Evolutionary conservation across 192 early-diverging fungal species (phyloP), one percentile per base, ranked within the genome.

Genomic region (Entomortierella chlamydospora): DNA sequence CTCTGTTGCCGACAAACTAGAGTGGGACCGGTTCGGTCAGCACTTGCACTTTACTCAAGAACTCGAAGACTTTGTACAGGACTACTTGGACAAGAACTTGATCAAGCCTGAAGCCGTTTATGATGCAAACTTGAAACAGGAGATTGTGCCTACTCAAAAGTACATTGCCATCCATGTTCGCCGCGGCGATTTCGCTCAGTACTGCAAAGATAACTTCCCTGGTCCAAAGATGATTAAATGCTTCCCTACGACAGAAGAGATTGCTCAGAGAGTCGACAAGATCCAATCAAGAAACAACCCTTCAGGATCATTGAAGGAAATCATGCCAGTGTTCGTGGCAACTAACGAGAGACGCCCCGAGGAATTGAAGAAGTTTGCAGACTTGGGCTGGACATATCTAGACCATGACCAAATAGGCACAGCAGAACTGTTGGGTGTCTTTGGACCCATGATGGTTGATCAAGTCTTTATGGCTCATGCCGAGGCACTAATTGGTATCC

Each of bases 241-340:
- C 62, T 57, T 79, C 41, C 76, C 76, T 12, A 60, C 76, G 22
- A 79, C 76, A 0, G 76, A 79, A 25, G 53, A 79, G 30, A 65
- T 79, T 53, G 61, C 76, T 15, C 26, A 45, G 30, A 54, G 68
- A 33, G 49, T 79, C 7, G 76, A 79, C 52, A 56, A 60, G 42
- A 64, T 79, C 33, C 76, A 79, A 49, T 47, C 55, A 20, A 61
- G 39, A 15, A 17, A 64, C 20, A 66, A 41, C 62, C 60, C 68
- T 5, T 43, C 61, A 28, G 50, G 62, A 37, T 63, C 64, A 17
- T 47, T 66, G 50, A 34, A 26, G 6, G 68, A 52, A 2, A 50
- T 79, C 34, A 58, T 79, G 52, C 76, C 76, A n/a, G 76, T 79
- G 41, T 79, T 79, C 56, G 76, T 79, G 0, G 76, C 76, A 5